These are phyloP conservation scores for Yamadazyma sp. DNA, from an alignment of 1,139 yeast species.

Conservation along the genomic window DNA sequence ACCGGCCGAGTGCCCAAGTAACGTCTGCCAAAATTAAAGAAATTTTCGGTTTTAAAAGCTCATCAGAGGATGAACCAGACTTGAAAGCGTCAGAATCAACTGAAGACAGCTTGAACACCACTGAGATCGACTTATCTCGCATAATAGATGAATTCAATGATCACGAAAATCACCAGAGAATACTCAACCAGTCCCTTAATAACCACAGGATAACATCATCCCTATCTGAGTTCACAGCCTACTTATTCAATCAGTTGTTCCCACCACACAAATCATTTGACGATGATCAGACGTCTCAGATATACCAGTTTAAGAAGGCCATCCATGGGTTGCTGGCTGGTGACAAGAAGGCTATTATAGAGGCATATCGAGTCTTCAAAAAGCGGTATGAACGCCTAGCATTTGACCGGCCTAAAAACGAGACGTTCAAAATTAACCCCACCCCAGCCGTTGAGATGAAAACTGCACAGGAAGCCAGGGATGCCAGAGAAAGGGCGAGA, in stretches of 20 bases:
- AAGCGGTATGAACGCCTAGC: background rate
- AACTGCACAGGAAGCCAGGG: no score
- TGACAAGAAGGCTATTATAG: background rate
- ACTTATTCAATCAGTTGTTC: constrained; percentile 6
- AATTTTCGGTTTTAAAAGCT: constrained; percentile 1
- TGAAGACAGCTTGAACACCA: background rate
- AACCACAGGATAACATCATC: constrained; percentile 1
- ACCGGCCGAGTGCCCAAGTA: background rate
- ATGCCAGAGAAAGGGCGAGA: no score
- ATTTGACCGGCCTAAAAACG: constrained; percentile 7
- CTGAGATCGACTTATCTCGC: background rate
- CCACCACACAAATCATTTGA: constrained; percentile 2
- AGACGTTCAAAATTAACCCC: constrained; percentile 4
- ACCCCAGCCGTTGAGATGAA: no score
- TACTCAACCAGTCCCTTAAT: constrained; percentile 2
- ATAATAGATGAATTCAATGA: background rate
- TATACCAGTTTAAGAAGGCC: constrained; percentile 5
- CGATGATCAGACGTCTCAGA: constrained; percentile 6
- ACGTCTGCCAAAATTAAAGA: background rate
- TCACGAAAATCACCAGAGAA: background rate
- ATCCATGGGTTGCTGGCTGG: constrained; percentile 1
- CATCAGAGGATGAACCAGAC: background rate
- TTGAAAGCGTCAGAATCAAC: background rate
- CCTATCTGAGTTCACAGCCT: background rate
- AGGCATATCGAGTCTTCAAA: background rate